Percentiles rank a stretch among this genome's conserved stretches.
Conservation (phyloP, 2,329 filamentous ascomycete species). For the Whalleya microplaca region DNA sequence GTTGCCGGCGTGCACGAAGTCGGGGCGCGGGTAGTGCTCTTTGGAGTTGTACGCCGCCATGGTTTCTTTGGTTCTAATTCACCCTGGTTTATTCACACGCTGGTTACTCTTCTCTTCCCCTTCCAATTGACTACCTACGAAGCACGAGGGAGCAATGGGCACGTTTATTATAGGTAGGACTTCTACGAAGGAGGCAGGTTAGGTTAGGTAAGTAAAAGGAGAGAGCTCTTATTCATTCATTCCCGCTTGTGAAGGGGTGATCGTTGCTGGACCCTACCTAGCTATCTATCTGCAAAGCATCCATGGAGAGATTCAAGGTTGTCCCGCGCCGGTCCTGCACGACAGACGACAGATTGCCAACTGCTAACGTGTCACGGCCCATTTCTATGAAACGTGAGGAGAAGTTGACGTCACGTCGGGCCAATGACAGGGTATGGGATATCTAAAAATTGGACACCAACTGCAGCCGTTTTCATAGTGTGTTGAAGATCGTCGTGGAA, state of each 20-base stretch:
- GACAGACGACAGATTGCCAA: too few relatives aligned
- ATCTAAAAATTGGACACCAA: constrained; percentile 31
- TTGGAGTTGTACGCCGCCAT: constrained; percentile 36
- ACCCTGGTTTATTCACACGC: background rate
- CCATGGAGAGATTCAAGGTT: too few relatives aligned
- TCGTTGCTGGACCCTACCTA: constrained; percentile 8
- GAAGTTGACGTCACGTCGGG: constrained; percentile 36
- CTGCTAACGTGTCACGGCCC: constrained; percentile 23
- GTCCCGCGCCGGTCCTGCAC: background rate
- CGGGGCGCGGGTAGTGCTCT: constrained; percentile 62
- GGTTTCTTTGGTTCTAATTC: constrained; percentile 1
- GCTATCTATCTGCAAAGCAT: constrained; percentile 9
- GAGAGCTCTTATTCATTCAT: background rate
- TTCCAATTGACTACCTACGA: background rate
- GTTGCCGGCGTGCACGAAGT: constrained; percentile 60
- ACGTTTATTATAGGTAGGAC: background rate
- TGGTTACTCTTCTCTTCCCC: background rate
- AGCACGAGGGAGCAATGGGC: background rate
- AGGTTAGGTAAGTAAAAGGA: background rate
- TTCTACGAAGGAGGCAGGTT: background rate
- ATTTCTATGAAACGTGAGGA: constrained; percentile 33
- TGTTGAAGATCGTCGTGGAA: background rate
- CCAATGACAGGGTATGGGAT: constrained; percentile 22
- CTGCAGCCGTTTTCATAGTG: constrained; percentile 12
- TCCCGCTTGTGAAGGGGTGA: constrained; percentile 10